Conservation (phyloP, 2,329 filamentous ascomycete species). For the Zarea fungicola region DNA sequence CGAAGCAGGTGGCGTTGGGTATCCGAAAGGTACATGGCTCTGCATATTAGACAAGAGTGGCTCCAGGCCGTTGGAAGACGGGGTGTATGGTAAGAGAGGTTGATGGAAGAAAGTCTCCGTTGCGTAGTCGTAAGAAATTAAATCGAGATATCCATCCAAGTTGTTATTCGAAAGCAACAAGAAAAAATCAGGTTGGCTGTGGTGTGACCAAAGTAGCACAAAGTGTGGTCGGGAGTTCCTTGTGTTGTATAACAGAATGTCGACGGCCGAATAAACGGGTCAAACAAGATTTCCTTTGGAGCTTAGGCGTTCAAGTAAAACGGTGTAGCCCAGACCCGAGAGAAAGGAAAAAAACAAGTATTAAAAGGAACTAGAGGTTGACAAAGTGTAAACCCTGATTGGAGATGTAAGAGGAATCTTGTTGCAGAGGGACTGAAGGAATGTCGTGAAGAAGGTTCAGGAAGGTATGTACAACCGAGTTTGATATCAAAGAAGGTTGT, state of each 20-base stretch:
- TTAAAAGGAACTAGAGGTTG: conserved; percentile 8
- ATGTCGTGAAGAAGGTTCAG: conserved; percentile 10
- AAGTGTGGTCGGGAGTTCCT: neutral
- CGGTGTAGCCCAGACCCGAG: neutral
- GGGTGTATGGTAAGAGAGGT: neutral
- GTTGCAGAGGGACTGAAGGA: conserved; percentile 7
- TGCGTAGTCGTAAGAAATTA: conserved; percentile 6
- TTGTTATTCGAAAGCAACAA: neutral
- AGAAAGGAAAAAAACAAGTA: conserved; percentile 5
- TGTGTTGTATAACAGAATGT: conserved; percentile 5
- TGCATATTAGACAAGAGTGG: conserved; percentile 47
- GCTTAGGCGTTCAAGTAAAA: neutral
- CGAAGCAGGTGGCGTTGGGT: conserved; percentile 54
- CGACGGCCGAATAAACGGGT: conserved; percentile 13
- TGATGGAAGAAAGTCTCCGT: neutral
- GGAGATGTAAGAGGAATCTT: conserved; percentile 1
- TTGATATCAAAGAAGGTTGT: conserved; percentile 5
- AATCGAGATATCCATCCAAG: conserved; percentile 10
- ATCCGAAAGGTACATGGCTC: conserved; percentile 52
- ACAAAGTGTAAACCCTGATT: conserved; percentile 1
- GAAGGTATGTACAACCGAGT: conserved; percentile 10
- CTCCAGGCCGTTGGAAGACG: conserved; percentile 13
- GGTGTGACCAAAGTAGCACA: neutral
- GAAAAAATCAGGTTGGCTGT: neutral
- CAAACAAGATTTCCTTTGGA: neutral